These are phyloP conservation scores for Pyricularia sp. DNA, from an alignment of 2,329 filamentous ascomycete species.

Conservation along the genomic window DNA sequence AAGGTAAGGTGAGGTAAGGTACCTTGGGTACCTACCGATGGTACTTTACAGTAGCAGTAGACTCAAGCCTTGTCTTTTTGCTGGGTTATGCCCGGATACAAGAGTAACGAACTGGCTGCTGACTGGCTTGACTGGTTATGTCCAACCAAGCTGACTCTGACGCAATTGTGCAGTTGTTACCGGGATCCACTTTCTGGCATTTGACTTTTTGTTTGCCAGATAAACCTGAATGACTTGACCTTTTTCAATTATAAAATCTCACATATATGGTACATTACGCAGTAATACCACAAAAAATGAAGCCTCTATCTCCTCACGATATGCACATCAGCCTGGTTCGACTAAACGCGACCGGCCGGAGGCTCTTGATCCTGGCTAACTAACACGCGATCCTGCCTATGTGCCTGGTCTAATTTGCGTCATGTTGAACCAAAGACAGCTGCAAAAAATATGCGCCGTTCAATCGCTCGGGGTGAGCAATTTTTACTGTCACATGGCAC, in stretches of 20 bases:
- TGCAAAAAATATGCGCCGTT: background rate
- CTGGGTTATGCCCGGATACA: background rate
- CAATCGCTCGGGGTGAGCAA: background rate
- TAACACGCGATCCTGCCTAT: background rate
- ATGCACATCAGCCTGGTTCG: background rate
- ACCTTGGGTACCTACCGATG: too few species aligned
- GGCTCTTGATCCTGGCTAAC: background rate
- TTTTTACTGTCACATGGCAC: background rate
- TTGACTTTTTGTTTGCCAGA: background rate
- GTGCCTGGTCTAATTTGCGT: background rate
- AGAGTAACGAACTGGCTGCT: background rate
- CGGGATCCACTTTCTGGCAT: background rate
- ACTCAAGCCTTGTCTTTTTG: too few species aligned
- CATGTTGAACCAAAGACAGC: background rate
- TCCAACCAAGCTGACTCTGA: background rate
- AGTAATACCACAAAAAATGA: background rate
- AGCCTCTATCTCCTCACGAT: background rate
- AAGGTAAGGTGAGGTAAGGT: too few species aligned
- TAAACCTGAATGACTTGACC: background rate
- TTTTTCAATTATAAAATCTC: background rate
- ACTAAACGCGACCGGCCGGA: background rate
- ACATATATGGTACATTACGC: background rate
- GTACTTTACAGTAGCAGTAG: too few species aligned
- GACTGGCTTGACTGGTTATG: background rate
- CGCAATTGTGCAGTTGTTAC: conserved; percentile 1